phyloP scores from a whole-genome alignment of 179 eudicot genomes.

The Beta corolliflora region DNA sequence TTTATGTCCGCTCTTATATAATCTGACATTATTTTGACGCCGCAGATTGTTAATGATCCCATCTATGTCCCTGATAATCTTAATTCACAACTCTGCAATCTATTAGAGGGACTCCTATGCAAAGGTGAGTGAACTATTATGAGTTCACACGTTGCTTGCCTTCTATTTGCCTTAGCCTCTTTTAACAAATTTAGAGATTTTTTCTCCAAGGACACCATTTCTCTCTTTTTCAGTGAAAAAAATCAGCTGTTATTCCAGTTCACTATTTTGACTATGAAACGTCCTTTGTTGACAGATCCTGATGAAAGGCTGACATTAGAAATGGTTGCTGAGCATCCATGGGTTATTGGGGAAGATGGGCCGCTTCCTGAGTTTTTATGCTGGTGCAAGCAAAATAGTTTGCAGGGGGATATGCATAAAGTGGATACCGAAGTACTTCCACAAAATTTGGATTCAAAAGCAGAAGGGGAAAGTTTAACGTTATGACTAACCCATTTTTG shows the following conservation, averaged over 20 bases:
- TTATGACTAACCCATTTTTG: constrained; percentile 16
- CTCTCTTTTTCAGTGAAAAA: no score
- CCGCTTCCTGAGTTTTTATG: constrained; percentile 75
- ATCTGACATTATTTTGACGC: constrained; percentile 1
- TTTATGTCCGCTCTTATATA: not conserved
- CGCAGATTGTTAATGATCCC: constrained; percentile 65
- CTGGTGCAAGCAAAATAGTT: constrained; percentile 68
- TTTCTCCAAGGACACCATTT: not conserved
- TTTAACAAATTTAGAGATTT: not conserved
- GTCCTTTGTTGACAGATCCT: constrained; percentile 60
- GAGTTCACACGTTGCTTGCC: not conserved
- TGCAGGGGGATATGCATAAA: constrained; percentile 30
- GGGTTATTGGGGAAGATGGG: constrained; percentile 79
- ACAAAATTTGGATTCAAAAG: not conserved
- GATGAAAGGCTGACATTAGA: constrained; percentile 61
- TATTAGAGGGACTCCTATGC: constrained; percentile 80
- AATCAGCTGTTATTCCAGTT: not conserved
- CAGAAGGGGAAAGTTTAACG: constrained; percentile 2
- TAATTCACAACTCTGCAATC: constrained; percentile 54
- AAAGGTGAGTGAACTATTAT: constrained; percentile 56
- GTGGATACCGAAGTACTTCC: constrained; percentile 28
- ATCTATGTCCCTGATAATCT: constrained; percentile 51
- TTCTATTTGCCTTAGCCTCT: not conserved
- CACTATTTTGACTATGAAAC: constrained; percentile 1
- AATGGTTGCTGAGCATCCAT: constrained; percentile 68